Conservation (phyloP, 805 yeast genomes). For the Metschnikowia arizonensis region DNA sequence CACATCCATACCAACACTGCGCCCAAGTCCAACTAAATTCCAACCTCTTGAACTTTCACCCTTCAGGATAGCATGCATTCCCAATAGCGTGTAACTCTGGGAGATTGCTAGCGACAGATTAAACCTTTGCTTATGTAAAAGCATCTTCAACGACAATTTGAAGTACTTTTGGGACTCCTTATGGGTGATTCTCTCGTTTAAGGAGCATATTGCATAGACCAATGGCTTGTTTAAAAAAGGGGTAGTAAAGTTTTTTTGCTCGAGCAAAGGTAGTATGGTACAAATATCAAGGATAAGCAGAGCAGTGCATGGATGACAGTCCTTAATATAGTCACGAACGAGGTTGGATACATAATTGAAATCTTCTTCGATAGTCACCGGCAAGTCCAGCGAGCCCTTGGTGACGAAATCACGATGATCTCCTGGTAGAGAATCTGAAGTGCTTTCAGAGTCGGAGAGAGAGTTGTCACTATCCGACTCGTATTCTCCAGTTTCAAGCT, state of each 20-base stretch:
- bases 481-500: not conserved
- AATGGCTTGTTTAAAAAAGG: conserved; percentile 10
- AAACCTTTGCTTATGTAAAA: conserved; percentile 8
- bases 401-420: not conserved
- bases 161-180: conserved; percentile 16
- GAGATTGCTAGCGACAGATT: conserved; percentile 15
- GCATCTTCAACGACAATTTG: conserved; percentile 7
- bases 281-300: conserved; percentile 12
- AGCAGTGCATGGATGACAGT: conserved; percentile 7
- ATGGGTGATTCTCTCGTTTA: conserved; percentile 9
- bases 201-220: conserved; percentile 17
- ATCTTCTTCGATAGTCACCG: conserved; percentile 13
- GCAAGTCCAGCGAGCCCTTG: not conserved
- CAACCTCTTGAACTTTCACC: conserved; percentile 19
- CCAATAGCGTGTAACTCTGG: conserved; percentile 15
- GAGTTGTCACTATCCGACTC: not conserved
- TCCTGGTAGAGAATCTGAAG: not conserved
- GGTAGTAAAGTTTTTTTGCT: conserved; percentile 10
- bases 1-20: conserved; percentile 16
- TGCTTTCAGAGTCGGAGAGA: not conserved
- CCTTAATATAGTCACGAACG: conserved; percentile 12
- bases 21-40: conserved; percentile 16
- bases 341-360: conserved; percentile 12
- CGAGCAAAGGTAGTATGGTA: conserved; percentile 11
- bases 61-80: conserved; percentile 14